Evolutionary conservation across 2,329 filamentous ascomycete genomes (phyloP).

Genomic region (Fusarium sp.): DNA sequence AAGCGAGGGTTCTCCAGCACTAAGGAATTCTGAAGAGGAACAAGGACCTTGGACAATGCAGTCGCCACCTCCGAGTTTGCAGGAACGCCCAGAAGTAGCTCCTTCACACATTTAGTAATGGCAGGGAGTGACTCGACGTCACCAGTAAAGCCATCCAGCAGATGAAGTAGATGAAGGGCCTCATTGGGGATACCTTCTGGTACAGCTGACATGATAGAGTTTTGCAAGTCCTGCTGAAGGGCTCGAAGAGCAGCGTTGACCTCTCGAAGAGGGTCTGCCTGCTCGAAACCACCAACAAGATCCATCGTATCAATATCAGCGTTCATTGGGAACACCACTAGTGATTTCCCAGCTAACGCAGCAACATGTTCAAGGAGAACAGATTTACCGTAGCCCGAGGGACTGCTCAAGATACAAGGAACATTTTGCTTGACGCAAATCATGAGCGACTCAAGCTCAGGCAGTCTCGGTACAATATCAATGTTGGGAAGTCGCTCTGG

Average conservation of each 20-base stretch:
- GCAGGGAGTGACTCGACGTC: conserved; percentile 55
- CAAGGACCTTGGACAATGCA: conserved; percentile 63
- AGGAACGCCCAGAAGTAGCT: conserved; percentile 59
- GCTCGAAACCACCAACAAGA: conserved; percentile 95
- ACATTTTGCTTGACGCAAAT: conserved; percentile 88
- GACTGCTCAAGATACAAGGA: conserved; percentile 89
- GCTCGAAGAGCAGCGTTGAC: conserved; percentile 68
- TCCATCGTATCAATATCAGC: conserved; percentile 98
- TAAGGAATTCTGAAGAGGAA: conserved; percentile 65
- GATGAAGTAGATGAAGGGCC: conserved; percentile 65
- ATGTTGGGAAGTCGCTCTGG: conserved; percentile 65
- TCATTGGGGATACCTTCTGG: conserved; percentile 61
- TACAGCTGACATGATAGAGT: conserved; percentile 62
- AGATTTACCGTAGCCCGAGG: conserved; percentile 90
- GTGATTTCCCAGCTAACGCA: conserved; percentile 78
- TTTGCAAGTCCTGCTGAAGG: conserved; percentile 66
- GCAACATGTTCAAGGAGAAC: conserved; percentile 83
- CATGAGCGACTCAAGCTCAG: conserved; percentile 86
- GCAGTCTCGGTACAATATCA: conserved; percentile 68
- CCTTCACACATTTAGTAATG: conserved; percentile 57
- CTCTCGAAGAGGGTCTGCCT: conserved; percentile 84
- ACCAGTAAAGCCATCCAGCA: conserved; percentile 60
- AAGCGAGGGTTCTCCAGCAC: conserved; percentile 82
- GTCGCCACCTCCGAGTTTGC: conserved; percentile 61
- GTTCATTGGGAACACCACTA: conserved; percentile 90